Base-by-base conservation (phyloP, 805 yeast species). In the Ogataea trehaloabstinens region DNA sequence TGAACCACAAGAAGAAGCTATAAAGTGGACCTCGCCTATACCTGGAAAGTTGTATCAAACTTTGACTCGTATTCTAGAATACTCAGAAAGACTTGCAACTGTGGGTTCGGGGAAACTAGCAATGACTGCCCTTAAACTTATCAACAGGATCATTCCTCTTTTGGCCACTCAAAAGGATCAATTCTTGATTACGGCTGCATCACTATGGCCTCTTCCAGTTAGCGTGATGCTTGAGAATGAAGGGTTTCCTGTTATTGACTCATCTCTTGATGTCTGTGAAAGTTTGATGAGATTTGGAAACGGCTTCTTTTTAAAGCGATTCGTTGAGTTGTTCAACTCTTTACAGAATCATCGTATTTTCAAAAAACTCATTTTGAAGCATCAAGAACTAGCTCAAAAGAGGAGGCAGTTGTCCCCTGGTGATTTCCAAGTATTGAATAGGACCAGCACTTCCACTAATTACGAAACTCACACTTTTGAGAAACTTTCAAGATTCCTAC, bases 81-180 rank as follows among this genome's bases (percentile, higher is more conserved):
- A 88, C 55, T 82, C 91, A 5, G 84, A 85, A 38, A 66, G 86
- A 41, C 37, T 76, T 24, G 61, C 87, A 25, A 78, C 86, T 2
- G 93, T 85, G 50, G 74, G 76, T 2, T 82, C 95, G 0, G 58
- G 71, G 2, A 61, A 70, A 3, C 58, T 91, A 21, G 72, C 76
- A 30, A 55, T 73, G 3, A 81, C 78, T 42, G 71, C 88, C 5
- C 56, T 90, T 38, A 66, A 61, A 22, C 69, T 85, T 1, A 55
- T 74, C 15, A 49, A 58, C 5, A 57, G 63, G 13, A 59, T 71
- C 0, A 42, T 78, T 3, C 83, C 84, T 0, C 53, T 81, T 19
- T 57, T 85, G 17, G 74, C 85, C 0, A 69, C 84, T 0, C 66
- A 71, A 29, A 53, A 58, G 12, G 57, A 64, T 8, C 65, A 64